phyloP scores from a whole-genome alignment of 106 monocot genomes.

The Dendrobium chrysotoxum region DNA sequence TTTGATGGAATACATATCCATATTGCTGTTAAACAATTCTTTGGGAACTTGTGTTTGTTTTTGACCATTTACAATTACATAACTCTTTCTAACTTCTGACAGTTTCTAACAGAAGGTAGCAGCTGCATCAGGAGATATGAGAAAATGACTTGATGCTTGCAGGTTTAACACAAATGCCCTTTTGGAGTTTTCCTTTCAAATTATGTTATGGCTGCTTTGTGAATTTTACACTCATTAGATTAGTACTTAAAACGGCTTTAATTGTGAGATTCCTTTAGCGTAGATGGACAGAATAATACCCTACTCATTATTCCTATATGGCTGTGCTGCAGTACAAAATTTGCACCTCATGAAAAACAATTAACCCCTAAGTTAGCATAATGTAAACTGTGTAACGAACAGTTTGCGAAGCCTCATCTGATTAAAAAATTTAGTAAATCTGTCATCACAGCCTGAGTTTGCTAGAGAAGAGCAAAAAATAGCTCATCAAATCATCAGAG shows the following conservation, averaged over 20 bases:
- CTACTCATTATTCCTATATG: too few species aligned
- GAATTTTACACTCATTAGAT: too few species aligned
- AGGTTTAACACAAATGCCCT: slow-evolving; percentile 28
- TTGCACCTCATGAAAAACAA: neutral
- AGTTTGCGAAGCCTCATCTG: neutral
- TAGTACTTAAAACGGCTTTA: too few species aligned
- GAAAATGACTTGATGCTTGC: slow-evolving; percentile 85
- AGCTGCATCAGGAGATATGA: slow-evolving; percentile 96
- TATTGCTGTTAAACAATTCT: too few species aligned
- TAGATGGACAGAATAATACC: too few species aligned
- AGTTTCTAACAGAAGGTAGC: slow-evolving; percentile 72
- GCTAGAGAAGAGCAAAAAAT: neutral
- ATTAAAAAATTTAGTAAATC: neutral
- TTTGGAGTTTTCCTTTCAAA: neutral
- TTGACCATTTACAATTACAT: neutral
- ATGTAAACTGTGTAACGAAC: neutral
- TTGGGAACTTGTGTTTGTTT: neutral
- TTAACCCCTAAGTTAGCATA: neutral
- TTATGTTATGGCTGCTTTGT: neutral
- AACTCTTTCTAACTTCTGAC: neutral
- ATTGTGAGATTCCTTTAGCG: too few species aligned
- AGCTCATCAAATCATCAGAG: neutral
- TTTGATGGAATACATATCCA: too few species aligned
- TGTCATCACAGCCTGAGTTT: neutral
- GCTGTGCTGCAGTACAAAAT: too few species aligned